Evolutionary conservation across 805 yeast genomes (phyloP).

Genomic region (Cyberlindnera subsufficiens): DNA sequence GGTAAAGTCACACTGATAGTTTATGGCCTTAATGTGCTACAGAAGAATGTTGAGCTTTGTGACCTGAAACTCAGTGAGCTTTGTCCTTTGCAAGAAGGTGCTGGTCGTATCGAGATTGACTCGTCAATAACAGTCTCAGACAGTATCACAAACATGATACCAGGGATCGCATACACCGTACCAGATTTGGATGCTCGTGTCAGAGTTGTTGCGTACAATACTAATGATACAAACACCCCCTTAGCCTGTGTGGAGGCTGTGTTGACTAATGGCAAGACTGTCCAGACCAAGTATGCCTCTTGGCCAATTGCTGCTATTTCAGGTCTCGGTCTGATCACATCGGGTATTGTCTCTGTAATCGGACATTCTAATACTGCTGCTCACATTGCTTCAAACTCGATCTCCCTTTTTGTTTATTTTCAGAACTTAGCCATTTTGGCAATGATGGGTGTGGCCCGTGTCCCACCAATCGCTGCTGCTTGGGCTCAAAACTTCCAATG

Average conservation of each 20-base stretch:
- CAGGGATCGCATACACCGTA: conserved; percentile 79
- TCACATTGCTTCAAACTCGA: conserved; percentile 94
- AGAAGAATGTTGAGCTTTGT: conserved; percentile 59
- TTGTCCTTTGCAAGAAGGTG: conserved; percentile 82
- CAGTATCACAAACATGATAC: conserved; percentile 48
- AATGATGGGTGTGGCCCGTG: conserved; percentile 89
- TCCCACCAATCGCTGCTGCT: conserved; percentile 96
- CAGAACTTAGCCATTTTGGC: conserved; percentile 88
- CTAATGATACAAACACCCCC: conserved; percentile 39
- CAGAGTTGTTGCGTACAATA: conserved; percentile 56
- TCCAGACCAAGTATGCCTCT: conserved; percentile 83
- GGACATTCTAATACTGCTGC: conserved; percentile 94
- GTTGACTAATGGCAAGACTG: conserved; percentile 85
- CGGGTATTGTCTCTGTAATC: conserved; percentile 79
- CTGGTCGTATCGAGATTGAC: conserved; percentile 78
- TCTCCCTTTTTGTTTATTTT: conserved; percentile 88
- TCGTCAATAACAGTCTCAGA: conserved; percentile 40
- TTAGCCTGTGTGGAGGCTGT: conserved; percentile 92
- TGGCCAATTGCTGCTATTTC: conserved; percentile 96
- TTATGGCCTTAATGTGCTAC: conserved; percentile 69
- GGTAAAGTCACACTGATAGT: conserved; percentile 65
- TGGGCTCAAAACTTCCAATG: conserved; percentile 97
- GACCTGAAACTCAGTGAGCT: conserved; percentile 45
- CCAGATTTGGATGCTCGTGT: conserved; percentile 96
- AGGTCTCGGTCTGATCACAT: conserved; percentile 79